Evolutionary conservation across 2,329 filamentous ascomycete species (phyloP), one percentile per base, ranked within the genome.

Genomic region (Emmonsiellopsis sp.): DNA sequence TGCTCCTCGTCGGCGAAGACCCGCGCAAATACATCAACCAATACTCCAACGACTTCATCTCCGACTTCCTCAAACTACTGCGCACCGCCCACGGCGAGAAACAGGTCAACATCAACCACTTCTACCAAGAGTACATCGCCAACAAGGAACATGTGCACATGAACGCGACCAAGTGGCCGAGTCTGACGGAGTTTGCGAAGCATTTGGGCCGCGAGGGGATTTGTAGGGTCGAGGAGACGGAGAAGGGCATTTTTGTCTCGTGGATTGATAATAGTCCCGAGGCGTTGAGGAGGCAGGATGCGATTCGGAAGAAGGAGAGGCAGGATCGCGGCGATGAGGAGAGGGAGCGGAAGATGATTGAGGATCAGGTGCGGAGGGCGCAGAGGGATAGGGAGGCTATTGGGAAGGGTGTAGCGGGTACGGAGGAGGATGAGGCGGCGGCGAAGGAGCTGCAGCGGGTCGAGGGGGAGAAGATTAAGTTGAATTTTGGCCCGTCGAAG

Each of bases 251-350:
- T 42, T 86, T 90, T 63, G 84, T 98, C 52, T 78, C 86, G 1
- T 98, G 91, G 88, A 85, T 96, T 54, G 92, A 98, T 65, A 89
- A 92, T 62, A 91, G 86, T 37, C 88, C 90, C 0, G 92, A 95
- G 53, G 88, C 90, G 1, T 72, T 97, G 58, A 78, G 82, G 61
- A 75, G 91, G 49, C 82, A 88, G 57, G 92, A 96, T 59, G 88
- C 88, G 31, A 77, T 96, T 48, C 76, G 85, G 60, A 84, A 85
- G 65, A 92, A 89, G 68, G 91, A 96, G 68, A 81, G 87, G 53
- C 84, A 91, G 69, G 91, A 96, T 62, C 88, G 87, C 61, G 89
- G 90, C 2, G 91, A 96, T 61, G 92, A 97, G 67, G 88, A 94
- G 71, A 91, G 97, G 71, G 86, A 92, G 70, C 82, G 81, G 64